These are phyloP conservation scores for Steccherinum ochraceum DNA, from an alignment of 768 basidiomycete species.

Conservation along the genomic window DNA sequence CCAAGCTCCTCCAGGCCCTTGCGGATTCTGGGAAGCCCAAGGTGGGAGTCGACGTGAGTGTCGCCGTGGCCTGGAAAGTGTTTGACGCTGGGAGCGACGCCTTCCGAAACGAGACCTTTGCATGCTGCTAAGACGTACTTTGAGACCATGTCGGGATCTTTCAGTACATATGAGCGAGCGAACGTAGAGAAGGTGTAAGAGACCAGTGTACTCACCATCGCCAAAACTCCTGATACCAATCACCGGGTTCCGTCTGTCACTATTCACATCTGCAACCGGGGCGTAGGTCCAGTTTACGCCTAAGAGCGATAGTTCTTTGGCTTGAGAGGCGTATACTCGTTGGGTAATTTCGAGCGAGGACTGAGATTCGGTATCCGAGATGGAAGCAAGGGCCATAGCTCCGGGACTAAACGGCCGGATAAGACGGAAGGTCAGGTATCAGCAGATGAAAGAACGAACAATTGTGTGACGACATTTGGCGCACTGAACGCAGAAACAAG, in stretches of 20 bases:
- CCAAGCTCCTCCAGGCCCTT: conserved; percentile 39
- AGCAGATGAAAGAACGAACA: conserved; percentile 37
- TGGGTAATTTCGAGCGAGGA: conserved; percentile 38
- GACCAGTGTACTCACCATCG: conserved; percentile 37
- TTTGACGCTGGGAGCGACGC: conserved; percentile 57
- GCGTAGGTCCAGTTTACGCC: conserved; percentile 64
- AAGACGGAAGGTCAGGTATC: background rate
- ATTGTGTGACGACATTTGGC: conserved; percentile 52
- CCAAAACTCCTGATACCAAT: conserved; percentile 72
- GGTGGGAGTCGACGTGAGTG: conserved; percentile 65
- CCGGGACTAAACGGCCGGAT: conserved; percentile 54
- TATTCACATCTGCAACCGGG: conserved; percentile 69
- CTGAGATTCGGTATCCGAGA: conserved; percentile 9
- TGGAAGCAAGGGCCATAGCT: conserved; percentile 65
- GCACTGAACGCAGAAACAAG: conserved; percentile 62
- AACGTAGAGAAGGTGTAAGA: background rate
- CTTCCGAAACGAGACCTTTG: conserved; percentile 39
- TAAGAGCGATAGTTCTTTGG: conserved; percentile 47
- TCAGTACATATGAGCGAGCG: background rate
- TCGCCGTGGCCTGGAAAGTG: conserved; percentile 77
- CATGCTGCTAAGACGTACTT: conserved; percentile 41
- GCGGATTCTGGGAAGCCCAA: conserved; percentile 54
- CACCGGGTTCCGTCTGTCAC: conserved; percentile 62
- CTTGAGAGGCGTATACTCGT: conserved; percentile 43
- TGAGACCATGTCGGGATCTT: conserved; percentile 51